phyloP scores from a whole-genome alignment of 2,329 filamentous ascomycete species.

The Teratosphaeria destructans region DNA sequence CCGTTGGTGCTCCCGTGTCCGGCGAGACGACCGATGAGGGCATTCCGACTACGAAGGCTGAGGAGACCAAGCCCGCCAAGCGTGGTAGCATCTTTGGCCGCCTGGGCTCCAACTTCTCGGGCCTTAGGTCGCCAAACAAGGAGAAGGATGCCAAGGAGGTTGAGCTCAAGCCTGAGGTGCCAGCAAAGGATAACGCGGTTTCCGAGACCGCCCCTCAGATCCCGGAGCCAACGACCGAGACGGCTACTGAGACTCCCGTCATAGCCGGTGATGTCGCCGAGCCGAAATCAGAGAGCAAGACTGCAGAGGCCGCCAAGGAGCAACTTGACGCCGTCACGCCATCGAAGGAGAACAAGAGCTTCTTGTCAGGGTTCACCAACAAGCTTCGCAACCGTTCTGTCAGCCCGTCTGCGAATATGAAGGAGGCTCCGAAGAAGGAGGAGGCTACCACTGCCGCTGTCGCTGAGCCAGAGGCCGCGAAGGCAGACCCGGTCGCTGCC shows the following conservation, averaged over 20 bases:
- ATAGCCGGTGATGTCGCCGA: constrained; percentile 24
- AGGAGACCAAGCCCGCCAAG: constrained; percentile 57
- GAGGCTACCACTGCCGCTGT: neutral
- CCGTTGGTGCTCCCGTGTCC: constrained; percentile 21
- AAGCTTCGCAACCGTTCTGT: constrained; percentile 24
- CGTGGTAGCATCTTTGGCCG: constrained; percentile 75
- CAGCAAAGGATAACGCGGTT: constrained; percentile 39
- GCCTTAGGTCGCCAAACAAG: constrained; percentile 37
- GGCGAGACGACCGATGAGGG: constrained; percentile 32
- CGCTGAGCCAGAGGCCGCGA: neutral
- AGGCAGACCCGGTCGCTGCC: constrained; percentile 19
- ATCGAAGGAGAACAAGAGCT: constrained; percentile 27
- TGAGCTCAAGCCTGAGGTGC: constrained; percentile 45
- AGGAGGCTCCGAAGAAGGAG: constrained; percentile 21
- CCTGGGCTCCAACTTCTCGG: constrained; percentile 47
- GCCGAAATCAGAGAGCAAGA: constrained; percentile 13
- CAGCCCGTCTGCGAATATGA: constrained; percentile 25
- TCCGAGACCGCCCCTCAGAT: constrained; percentile 26
- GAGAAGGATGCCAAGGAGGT: constrained; percentile 67
- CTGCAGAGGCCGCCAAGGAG: constrained; percentile 28
- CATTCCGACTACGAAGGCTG: constrained; percentile 34
- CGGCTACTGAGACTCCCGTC: constrained; percentile 24
- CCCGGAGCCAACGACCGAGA: constrained; percentile 34
- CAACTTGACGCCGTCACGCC: constrained; percentile 28
- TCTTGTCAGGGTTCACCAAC: constrained; percentile 22